phyloP scores from a whole-genome alignment of 345 rosid species.

The Xanthoceras sorbifolium region DNA sequence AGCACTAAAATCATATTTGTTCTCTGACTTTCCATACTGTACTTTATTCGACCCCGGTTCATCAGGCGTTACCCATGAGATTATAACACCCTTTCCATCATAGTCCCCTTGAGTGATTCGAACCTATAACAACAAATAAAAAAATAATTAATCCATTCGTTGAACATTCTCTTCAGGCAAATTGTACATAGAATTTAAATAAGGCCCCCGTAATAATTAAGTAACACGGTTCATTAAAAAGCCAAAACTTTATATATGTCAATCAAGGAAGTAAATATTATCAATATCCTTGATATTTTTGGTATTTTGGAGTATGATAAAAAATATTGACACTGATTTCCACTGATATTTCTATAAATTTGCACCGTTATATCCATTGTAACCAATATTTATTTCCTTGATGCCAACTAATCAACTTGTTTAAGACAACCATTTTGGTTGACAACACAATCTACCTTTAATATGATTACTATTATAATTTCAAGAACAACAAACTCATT shows the following conservation, averaged over 20 bases:
- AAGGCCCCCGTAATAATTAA: neutral
- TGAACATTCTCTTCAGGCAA: neutral
- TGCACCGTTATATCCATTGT: too few relatives aligned
- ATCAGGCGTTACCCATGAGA: constrained; percentile 45
- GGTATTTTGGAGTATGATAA: too few relatives aligned
- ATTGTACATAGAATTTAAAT: neutral
- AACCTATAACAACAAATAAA: constrained; percentile 25
- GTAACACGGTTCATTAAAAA: too few relatives aligned
- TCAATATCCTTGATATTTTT: too few relatives aligned
- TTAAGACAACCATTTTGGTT: too few relatives aligned
- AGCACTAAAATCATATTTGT: constrained; percentile 32
- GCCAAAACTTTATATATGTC: neutral
- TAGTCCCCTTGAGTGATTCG: constrained; percentile 51
- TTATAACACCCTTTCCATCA: constrained; percentile 45
- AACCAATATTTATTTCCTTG: neutral
- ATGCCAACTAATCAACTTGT: neutral
- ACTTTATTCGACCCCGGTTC: constrained; percentile 31
- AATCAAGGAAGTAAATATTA: neutral
- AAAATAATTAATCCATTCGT: neutral
- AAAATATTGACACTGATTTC: too few relatives aligned
- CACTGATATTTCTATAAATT: too few relatives aligned
- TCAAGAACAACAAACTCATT: neutral
- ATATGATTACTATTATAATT: neutral
- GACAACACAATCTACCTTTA: neutral
- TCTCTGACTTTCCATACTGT: constrained; percentile 31